Evolutionary conservation across 306 rosid species (phyloP), one percentile per base, ranked within the genome.

Genomic region (Parietaria judaica): DNA sequence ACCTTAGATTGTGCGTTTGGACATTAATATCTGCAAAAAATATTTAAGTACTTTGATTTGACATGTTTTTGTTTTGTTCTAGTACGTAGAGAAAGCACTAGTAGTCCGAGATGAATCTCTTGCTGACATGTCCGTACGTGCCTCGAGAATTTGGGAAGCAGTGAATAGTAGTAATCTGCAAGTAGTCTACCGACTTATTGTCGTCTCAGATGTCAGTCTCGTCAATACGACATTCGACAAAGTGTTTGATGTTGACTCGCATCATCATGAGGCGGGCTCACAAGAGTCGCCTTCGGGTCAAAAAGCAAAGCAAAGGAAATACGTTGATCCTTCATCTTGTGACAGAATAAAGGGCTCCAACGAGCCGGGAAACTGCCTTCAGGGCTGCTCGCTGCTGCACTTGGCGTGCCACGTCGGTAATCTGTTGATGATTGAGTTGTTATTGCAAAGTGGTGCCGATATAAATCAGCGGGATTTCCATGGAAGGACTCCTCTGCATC

Each of bases 401-500:
- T 76, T 92, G 63, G 95, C 99, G 50, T 92, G 99, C 57, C 78
- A 80, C 66, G 56, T 60, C 70, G 78, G 70, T 59, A 72, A 81
- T 73, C 75, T 56, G n/a, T 65, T 82, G 76, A 92, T 88, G 99
- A 63, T 86, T 64, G 99, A 92, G 77, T 81, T 92, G 78, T 74
- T 92, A 77, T 81, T 92, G 69, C 99, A 92, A 79, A 88, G 79
- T 67, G 99, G 95, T 50, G 90, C 96, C 45, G 79, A 86, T 80
- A 69, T 88, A 69, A 92, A 86, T 76, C 54, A 72, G 74, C 39
- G 78, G 2, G 99, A 92, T 75, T 82, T 73, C 74, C 95, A 80
- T 71, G 96, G 96, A 72, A 92, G 89, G 70, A 92, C 96, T 71
- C 96, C 99, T 72, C 74, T 92, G 81, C 99, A 92, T 71, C 88